phyloP scores from a whole-genome alignment of 345 rosid species.

The Salix koriyanagi region DNA sequence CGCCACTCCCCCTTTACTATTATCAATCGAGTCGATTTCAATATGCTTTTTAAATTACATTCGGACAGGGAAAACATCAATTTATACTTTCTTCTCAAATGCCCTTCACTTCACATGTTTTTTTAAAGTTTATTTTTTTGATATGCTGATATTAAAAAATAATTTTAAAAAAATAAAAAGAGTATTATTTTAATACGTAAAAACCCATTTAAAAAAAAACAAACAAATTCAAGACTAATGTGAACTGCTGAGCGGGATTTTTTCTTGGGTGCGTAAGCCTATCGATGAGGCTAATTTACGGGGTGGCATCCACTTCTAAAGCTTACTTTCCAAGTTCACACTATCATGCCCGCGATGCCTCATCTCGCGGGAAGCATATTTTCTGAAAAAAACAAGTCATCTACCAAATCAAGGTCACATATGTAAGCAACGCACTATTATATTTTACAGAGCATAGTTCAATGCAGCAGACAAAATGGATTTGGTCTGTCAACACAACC shows the following conservation, averaged over 20 bases:
- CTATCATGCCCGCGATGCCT: background rate
- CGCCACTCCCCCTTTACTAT: too few species aligned
- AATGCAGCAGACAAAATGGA: background rate
- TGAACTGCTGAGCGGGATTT: background rate
- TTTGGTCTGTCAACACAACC: background rate
- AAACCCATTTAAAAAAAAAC: too few species aligned
- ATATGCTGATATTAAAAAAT: too few species aligned
- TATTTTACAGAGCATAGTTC: background rate
- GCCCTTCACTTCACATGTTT: too few species aligned
- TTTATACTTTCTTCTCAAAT: too few species aligned
- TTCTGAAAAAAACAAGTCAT: background rate
- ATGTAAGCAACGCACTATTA: background rate
- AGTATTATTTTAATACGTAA: too few species aligned
- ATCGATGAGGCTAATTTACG: background rate
- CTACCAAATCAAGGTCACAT: background rate
- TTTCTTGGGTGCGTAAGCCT: background rate
- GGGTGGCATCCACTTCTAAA: background rate
- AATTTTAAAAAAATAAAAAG: too few species aligned
- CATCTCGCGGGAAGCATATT: background rate
- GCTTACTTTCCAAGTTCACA: background rate
- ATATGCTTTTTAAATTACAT: too few species aligned
- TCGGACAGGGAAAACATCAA: too few species aligned
- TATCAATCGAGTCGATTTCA: too few species aligned
- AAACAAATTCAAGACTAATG: too few species aligned
- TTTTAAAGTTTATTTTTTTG: too few species aligned